Percentiles rank a stretch among this genome's conserved stretches.
phyloP scores from a whole-genome alignment of 2,329 filamentous ascomycete genomes.

The Epichloe aotearoae region DNA sequence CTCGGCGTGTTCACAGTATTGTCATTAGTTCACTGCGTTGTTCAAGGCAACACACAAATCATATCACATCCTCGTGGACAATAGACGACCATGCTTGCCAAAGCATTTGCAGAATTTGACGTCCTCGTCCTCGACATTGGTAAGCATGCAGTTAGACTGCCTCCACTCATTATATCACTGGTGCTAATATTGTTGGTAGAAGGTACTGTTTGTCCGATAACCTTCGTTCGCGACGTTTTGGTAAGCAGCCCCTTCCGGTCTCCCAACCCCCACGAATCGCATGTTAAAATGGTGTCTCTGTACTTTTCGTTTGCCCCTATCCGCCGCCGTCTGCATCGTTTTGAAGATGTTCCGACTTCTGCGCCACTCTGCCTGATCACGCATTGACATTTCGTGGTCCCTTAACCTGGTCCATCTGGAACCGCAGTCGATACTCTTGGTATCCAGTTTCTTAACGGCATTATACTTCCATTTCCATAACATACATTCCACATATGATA shows the following conservation, averaged over 20 bases:
- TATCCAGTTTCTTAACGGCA: neutral
- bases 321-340: neutral
- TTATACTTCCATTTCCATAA: neutral
- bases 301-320: neutral
- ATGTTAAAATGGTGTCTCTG: neutral
- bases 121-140: constrained; percentile 25
- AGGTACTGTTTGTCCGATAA: constrained; percentile 72
- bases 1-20: neutral
- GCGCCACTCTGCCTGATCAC: neutral
- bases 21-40: no score
- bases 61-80: neutral
- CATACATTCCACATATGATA: no score
- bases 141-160: constrained; percentile 10
- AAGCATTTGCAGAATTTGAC: constrained; percentile 16
- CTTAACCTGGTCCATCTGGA: neutral
- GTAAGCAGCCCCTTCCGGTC: constrained; percentile 38
- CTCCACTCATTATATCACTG: neutral
- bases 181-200: constrained; percentile 32
- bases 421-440: neutral
- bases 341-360: neutral
- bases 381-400: neutral
- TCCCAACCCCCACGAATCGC: neutral
- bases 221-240: constrained; percentile 71
- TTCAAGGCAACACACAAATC: no score
- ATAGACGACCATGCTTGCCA: constrained; percentile 4